These are phyloP conservation scores for Quillaja saponaria DNA, from an alignment of 306 rosid species.

Conservation along the genomic window DNA sequence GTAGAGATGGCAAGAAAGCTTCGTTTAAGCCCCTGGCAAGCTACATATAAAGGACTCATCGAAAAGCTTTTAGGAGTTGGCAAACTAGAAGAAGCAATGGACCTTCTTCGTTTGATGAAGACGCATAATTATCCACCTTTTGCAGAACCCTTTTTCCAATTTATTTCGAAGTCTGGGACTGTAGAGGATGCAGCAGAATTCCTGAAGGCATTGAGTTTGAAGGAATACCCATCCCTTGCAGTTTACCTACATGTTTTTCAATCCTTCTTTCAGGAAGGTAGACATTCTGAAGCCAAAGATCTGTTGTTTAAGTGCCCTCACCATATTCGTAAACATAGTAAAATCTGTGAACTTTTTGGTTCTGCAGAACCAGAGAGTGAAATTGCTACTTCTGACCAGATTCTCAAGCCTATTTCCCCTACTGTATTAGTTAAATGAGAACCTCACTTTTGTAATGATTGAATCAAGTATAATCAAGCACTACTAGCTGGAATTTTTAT, in stretches of 20 bases:
- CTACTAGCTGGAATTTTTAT: slow-evolving; percentile 15
- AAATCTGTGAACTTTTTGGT: slow-evolving; percentile 60
- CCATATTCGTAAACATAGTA: slow-evolving; percentile 52
- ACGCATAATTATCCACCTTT: slow-evolving; percentile 61
- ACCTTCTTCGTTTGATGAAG: slow-evolving; percentile 70
- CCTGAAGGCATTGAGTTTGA: slow-evolving; percentile 59
- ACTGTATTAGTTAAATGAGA: no score
- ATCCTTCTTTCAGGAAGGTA: slow-evolving; percentile 70
- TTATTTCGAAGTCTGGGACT: slow-evolving; percentile 74
- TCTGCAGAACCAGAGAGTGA: slow-evolving; percentile 40
- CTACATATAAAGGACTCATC: slow-evolving; percentile 60
- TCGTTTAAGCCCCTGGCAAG: slow-evolving; percentile 69
- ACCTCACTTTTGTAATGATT: slow-evolving; percentile 6
- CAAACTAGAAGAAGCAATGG: slow-evolving; percentile 77
- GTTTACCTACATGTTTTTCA: slow-evolving; percentile 66
- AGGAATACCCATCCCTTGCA: slow-evolving; percentile 47
- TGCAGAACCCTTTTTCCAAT: slow-evolving; percentile 54
- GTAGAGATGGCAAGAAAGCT: slow-evolving; percentile 52
- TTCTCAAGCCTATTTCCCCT: no score
- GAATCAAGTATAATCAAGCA: slow-evolving; percentile 29
- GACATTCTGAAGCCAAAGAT: slow-evolving; percentile 72
- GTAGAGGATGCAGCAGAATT: slow-evolving; percentile 74
- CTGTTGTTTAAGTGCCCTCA: slow-evolving; percentile 67
- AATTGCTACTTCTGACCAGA: slow-evolving; percentile 37
- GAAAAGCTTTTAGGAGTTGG: slow-evolving; percentile 49